Evolutionary conservation across 352 stramenopile species (phyloP).

Genomic region (Phytophthora pistaciae): DNA sequence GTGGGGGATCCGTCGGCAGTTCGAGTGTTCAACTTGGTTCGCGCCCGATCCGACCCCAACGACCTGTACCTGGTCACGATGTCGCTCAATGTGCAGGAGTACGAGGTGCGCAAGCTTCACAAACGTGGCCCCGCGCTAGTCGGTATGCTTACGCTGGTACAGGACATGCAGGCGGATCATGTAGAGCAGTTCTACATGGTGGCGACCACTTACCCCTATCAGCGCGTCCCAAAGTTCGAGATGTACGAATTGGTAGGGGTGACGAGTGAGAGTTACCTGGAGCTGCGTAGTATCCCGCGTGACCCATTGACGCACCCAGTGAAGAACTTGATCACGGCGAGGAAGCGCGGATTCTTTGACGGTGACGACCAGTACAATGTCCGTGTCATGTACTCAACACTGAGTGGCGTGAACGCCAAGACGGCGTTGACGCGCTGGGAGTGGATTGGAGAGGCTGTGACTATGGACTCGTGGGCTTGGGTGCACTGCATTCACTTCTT

Average conservation of each 20-base stretch:
- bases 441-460: slow-evolving; percentile 27
- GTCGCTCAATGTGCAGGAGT: slow-evolving; percentile 45
- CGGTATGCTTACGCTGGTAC: slow-evolving; percentile 36
- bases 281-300: slow-evolving; percentile 31
- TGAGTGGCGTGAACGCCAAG: slow-evolving; percentile 21
- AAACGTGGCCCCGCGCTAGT: slow-evolving; percentile 32
- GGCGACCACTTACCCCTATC: slow-evolving; percentile 44
- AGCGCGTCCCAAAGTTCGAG: slow-evolving; percentile 38
- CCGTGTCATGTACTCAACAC: slow-evolving; percentile 25
- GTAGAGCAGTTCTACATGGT: slow-evolving; percentile 41
- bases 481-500: slow-evolving; percentile 51
- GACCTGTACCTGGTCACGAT: slow-evolving; percentile 35
- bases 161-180: slow-evolving; percentile 30
- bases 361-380: slow-evolving; percentile 39
- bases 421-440: slow-evolving; percentile 29
- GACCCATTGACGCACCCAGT: slow-evolving; percentile 22
- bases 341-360: slow-evolving; percentile 41
- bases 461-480: slow-evolving; percentile 47
- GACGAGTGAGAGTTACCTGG: slow-evolving; percentile 31
- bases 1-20: slow-evolving; percentile 18
- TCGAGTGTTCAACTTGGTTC: slow-evolving; percentile 47
- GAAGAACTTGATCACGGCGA: slow-evolving; percentile 39
- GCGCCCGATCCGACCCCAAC: slow-evolving; percentile 12
- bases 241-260: slow-evolving; percentile 28
- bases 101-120: slow-evolving; percentile 25